These are phyloP conservation scores for Jaapia argillacea DNA, from an alignment of 768 basidiomycete genomes.

Conservation along the genomic window DNA sequence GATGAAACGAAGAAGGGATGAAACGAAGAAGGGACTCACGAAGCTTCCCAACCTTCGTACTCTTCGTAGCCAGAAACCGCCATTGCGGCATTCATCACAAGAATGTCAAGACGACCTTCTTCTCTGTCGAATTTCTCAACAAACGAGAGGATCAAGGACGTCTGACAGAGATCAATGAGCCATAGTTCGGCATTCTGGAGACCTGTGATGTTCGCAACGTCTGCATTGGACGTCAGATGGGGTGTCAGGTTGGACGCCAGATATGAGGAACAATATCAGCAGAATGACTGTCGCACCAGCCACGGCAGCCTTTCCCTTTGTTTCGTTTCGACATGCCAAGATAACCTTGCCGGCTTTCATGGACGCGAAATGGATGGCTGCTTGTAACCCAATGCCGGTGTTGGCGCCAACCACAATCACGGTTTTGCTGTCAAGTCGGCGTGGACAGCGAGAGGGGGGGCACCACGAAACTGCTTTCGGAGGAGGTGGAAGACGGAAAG, in stretches of 20 bases:
- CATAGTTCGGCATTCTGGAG: conserved; percentile 11
- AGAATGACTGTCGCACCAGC: conserved; percentile 17
- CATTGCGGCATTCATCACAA: conserved; percentile 19
- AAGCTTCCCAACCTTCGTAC: conserved; percentile 18
- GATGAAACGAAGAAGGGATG: not conserved
- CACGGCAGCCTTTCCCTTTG: conserved; percentile 26
- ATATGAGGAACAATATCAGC: not conserved
- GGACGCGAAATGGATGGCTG: conserved; percentile 32
- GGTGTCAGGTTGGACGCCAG: conserved; percentile 15
- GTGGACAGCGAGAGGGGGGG: conserved; percentile 14
- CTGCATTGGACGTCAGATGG: conserved; percentile 2
- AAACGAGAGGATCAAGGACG: conserved; percentile 17
- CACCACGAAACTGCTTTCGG: conserved; percentile 4
- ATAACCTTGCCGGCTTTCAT: conserved; percentile 34
- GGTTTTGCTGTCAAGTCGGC: conserved; percentile 34
- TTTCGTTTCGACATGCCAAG: conserved; percentile 25
- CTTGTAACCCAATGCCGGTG: conserved; percentile 38
- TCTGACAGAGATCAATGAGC: conserved; percentile 16
- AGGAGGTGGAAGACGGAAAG: conserved; percentile 3
- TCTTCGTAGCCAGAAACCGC: conserved; percentile 12
- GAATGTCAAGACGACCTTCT: conserved; percentile 15
- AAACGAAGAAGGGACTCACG: conserved; percentile 8
- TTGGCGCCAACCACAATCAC: conserved; percentile 45
- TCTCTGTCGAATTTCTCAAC: conserved; percentile 12
- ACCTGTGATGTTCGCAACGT: conserved; percentile 9